Conservation (phyloP, 1,284 basidiomycete genomes). For the Cerrena zonata region DNA sequence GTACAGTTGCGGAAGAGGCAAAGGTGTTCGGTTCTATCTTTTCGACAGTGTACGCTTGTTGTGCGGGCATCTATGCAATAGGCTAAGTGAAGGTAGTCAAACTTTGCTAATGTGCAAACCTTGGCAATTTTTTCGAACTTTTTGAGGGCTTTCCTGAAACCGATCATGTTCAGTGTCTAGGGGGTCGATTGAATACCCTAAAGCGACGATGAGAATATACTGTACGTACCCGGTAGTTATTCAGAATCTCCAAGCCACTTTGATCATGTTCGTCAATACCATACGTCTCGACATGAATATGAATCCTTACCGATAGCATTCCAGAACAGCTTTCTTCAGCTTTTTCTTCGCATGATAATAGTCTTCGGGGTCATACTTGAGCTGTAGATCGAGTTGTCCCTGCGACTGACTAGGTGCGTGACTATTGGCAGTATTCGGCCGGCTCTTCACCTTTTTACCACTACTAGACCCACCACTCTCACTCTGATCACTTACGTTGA, state of each 20-base stretch:
- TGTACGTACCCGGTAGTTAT: conserved; percentile 76
- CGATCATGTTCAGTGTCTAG: conserved; percentile 82
- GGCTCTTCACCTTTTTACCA: neutral
- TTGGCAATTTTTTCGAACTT: conserved; percentile 88
- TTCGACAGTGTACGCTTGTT: conserved; percentile 46
- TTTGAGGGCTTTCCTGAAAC: conserved; percentile 87
- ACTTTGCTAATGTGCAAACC: conserved; percentile 33
- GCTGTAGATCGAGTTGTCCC: neutral
- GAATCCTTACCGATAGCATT: conserved; percentile 70
- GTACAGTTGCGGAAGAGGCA: conserved; percentile 56
- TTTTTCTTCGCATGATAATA: conserved; percentile 80
- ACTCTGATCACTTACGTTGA: neutral
- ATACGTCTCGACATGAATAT: neutral
- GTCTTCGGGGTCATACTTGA: conserved; percentile 58
- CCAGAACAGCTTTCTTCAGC: conserved; percentile 76
- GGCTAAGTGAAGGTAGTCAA: neutral
- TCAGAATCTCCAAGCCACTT: conserved; percentile 72
- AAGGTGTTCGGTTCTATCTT: conserved; percentile 63
- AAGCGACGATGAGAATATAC: neutral
- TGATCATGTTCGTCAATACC: neutral
- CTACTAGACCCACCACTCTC: conserved; percentile 5
- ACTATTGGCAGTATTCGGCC: conserved; percentile 2
- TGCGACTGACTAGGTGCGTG: neutral
- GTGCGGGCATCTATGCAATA: conserved; percentile 50
- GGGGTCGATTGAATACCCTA: neutral